Evolutionary conservation across 768 basidiomycete genomes (phyloP), one percentile per base, ranked within the genome.

Genomic region (Agrocybe chaxingu): DNA sequence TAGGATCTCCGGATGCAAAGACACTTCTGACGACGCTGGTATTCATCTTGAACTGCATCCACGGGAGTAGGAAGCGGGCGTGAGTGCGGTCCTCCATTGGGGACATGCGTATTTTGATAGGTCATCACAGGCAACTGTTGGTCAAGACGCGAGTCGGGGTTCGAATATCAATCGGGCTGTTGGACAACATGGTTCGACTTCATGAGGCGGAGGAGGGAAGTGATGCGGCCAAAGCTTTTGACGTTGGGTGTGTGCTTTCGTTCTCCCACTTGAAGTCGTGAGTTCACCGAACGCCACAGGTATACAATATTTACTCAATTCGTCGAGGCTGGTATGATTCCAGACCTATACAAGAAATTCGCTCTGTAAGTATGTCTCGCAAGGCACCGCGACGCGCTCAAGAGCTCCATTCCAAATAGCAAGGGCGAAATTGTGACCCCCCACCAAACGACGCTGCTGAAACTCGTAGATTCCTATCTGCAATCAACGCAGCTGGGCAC

Each of bases 391-490:
- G 33, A 9, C 18, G 18, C 45, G 16, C 41, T 56, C 35, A 55
- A 55, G 7, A 38, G 30, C 29, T 40, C 32, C 40, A 2, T 30
- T 34, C 40, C 31, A 35, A 43, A 31, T 63, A 90, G 90, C 51
- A 53, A 69, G 18, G 81, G 78, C 41, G 92, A 93, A 68, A 74
- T 84, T 9, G 79, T 94, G 36, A 82, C 89, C 4, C 90, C 92
- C 0, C 85, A 88, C 57, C 94, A 96, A 65, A 91, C 85, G 3
- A 88, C 81, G n/a, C 70, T 96, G 8, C 79, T 97, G 51, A 95
- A 94, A 66, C 73, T 96, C 11, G 71, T 94, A 9, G 94, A 96
- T 63, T 88, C 91, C 1, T 87, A 90, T 62, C 71, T 93, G 47
- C 87, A 90, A 55, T 76, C 81, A 9, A 68, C 70, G 24, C 71